These are phyloP conservation scores for Epichloe elymi DNA, from an alignment of 2,329 filamentous ascomycete genomes.

Conservation along the genomic window DNA sequence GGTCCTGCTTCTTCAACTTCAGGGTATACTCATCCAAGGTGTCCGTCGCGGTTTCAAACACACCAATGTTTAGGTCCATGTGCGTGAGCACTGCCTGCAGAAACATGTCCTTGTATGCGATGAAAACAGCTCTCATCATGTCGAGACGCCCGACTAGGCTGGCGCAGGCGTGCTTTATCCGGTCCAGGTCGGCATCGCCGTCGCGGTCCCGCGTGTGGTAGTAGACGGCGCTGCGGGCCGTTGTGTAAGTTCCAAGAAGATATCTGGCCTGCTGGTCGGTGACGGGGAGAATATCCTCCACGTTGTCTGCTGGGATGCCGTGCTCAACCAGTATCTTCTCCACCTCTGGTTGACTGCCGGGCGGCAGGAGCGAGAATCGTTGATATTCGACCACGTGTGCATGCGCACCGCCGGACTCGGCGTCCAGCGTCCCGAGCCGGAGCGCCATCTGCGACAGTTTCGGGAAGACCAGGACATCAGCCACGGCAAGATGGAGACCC, in stretches of 20 bases:
- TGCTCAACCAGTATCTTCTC: neutral
- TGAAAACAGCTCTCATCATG: conserved; percentile 2
- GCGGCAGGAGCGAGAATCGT: conserved; percentile 1
- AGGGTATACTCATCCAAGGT: conserved; percentile 1
- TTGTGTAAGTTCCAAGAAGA: conserved; percentile 1
- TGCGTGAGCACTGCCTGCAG: neutral
- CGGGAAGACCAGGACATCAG: neutral
- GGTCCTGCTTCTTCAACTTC: conserved; percentile 1
- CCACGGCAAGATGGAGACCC: neutral
- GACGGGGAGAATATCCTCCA: neutral
- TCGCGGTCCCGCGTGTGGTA: conserved; percentile 2
- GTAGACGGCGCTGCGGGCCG: conserved; percentile 1
- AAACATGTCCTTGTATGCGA: conserved; percentile 2
- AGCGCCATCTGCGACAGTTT: neutral
- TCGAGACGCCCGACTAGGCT: neutral
- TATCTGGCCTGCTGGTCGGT: conserved; percentile 3
- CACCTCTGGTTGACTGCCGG: neutral
- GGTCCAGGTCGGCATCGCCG: neutral
- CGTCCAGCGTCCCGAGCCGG: neutral
- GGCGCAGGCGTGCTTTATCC: neutral
- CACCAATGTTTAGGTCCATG: neutral
- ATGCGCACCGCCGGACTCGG: neutral
- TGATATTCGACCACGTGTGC: neutral
- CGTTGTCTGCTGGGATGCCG: neutral
- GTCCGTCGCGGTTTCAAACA: neutral